Conservation (phyloP, 192 early-diverging fungal species). For the Coemansia sp. region DNA sequence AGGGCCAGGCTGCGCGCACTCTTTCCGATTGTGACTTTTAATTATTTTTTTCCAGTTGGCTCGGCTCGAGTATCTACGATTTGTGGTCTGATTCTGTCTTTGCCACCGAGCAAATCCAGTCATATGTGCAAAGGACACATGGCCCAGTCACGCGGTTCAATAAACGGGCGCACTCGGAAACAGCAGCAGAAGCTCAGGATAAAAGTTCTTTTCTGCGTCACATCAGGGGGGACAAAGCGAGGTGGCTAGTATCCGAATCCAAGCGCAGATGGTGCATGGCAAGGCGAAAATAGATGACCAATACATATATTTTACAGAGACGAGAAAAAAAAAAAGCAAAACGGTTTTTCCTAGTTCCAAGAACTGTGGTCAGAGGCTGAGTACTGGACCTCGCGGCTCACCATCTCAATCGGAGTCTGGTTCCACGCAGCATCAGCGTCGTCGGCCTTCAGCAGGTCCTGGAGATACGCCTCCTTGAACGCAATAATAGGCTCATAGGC, state of each 20-base stretch:
- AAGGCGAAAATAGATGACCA: no score
- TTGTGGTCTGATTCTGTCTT: background rate
- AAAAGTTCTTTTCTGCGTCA: background rate
- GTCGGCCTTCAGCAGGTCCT: conserved; percentile 36
- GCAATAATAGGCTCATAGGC: conserved; percentile 10
- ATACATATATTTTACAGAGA: conserved; percentile 10
- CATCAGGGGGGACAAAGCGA: background rate
- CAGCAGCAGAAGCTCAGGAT: background rate
- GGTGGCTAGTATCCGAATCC: background rate
- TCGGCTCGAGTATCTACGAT: background rate
- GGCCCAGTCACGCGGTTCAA: background rate
- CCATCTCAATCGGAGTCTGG: conserved; percentile 39
- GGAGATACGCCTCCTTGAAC: conserved; percentile 32
- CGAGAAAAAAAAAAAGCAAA: background rate
- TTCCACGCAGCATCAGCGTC: conserved; percentile 50
- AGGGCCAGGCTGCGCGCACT: background rate
- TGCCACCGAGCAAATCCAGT: background rate
- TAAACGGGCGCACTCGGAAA: background rate
- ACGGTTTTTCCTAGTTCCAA: conserved; percentile 16
- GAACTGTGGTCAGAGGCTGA: conserved; percentile 21
- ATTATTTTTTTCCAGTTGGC: background rate
- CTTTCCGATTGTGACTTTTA: background rate
- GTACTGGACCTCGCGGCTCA: conserved; percentile 46
- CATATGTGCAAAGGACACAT: background rate
- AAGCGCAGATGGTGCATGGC: background rate